Evolutionary conservation across 805 yeast species (phyloP).

Genomic region (Saccharomycopsis fibuligera): DNA sequence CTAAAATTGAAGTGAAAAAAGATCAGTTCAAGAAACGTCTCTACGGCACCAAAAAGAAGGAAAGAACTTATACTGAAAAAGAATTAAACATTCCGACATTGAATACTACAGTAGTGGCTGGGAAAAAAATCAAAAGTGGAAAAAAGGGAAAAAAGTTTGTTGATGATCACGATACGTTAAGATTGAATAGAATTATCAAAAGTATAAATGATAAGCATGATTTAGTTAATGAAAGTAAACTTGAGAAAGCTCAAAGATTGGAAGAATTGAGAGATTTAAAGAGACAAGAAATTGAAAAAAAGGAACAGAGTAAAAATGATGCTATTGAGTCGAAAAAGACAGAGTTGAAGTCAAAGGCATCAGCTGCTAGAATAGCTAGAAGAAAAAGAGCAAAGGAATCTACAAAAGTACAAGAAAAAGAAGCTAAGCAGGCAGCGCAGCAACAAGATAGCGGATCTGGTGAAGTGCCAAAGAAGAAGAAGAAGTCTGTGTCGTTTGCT

Average conservation of each 20-base stretch:
- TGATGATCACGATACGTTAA: slow-evolving; percentile 57
- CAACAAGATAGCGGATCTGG: slow-evolving; percentile 23
- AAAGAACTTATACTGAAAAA: slow-evolving; percentile 40
- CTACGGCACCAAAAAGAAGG: slow-evolving; percentile 52
- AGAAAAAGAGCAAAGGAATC: slow-evolving; percentile 43
- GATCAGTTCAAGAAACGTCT: slow-evolving; percentile 58
- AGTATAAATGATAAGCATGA: slow-evolving; percentile 81
- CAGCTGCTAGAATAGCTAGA: slow-evolving; percentile 61
- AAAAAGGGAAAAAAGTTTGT: slow-evolving; percentile 83
- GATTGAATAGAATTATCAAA: slow-evolving; percentile 63
- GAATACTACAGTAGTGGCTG: slow-evolving; percentile 82
- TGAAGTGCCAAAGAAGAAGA: slow-evolving; percentile 31
- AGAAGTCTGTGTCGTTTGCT: slow-evolving; percentile 43
- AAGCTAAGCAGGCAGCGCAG: slow-evolving; percentile 21
- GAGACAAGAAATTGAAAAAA: slow-evolving; percentile 79
- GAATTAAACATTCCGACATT: slow-evolving; percentile 75
- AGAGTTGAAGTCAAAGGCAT: slow-evolving; percentile 69
- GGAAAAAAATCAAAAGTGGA: slow-evolving; percentile 68
- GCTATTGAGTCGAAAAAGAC: slow-evolving; percentile 71
- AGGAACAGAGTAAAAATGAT: slow-evolving; percentile 62
- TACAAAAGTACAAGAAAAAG: slow-evolving; percentile 11
- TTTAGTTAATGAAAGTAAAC: slow-evolving; percentile 72
- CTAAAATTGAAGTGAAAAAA: slow-evolving; percentile 52
- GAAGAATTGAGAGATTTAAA: slow-evolving; percentile 86
- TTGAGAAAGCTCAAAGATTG: slow-evolving; percentile 82